These are phyloP conservation scores for Macrolepiota dolichaula DNA, from an alignment of 768 basidiomycete species.

Conservation along the genomic window DNA sequence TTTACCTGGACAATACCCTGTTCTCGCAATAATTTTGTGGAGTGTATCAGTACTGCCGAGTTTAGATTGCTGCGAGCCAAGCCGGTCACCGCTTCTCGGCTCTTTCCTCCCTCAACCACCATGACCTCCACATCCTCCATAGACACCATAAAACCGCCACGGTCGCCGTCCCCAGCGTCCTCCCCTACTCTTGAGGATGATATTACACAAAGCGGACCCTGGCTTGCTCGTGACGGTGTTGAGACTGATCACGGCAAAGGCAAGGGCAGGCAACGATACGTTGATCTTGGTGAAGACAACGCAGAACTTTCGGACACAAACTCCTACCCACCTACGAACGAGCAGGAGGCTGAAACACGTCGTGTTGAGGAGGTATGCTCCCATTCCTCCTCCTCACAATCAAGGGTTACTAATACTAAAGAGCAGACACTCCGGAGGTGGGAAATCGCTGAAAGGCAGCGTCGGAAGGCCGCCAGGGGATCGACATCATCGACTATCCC, in stretches of 20 bases:
- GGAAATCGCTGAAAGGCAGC: constrained; percentile 74
- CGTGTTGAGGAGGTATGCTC: constrained; percentile 65
- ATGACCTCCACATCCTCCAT: constrained; percentile 11
- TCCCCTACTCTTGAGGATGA: constrained; percentile 39
- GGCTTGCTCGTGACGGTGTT: constrained; percentile 19
- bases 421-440: constrained; percentile 69
- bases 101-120: constrained; percentile 1
- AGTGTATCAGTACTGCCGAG: not conserved
- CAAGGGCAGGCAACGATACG: constrained; percentile 20
- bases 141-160: constrained; percentile 18
- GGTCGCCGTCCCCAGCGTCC: constrained; percentile 36
- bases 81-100: not conserved
- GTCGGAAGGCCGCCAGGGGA: constrained; percentile 70
- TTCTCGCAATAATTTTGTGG: not conserved
- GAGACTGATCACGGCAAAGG: constrained; percentile 20
- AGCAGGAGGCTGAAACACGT: constrained; percentile 65
- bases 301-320: constrained; percentile 13
- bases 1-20: not conserved
- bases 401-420: constrained; percentile 6
- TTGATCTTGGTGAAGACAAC: constrained; percentile 16
- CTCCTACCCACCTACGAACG: constrained; percentile 64
- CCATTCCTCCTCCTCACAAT: not conserved
- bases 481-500: constrained; percentile 28
- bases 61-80: constrained; percentile 3
- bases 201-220: constrained; percentile 23